A percentile compares a stretch with the other conserved stretches of the same genome.
Conservation (phyloP, 176 grass and related monocot genomes). For the Carex kokanica region DNA sequence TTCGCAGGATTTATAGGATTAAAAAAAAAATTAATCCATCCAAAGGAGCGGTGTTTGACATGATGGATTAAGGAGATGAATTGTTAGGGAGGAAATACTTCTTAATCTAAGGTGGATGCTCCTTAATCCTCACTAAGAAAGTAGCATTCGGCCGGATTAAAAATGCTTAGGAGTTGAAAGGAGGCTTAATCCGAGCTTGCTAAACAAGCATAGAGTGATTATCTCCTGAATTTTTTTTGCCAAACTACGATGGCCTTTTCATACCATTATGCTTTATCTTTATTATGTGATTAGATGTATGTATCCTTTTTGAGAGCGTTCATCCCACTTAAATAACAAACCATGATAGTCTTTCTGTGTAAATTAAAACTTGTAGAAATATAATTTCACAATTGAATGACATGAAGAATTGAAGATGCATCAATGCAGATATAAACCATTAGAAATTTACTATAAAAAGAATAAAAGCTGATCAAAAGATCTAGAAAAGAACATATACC, state of each 20-base stretch:
- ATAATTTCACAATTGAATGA: background rate
- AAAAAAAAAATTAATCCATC: no score
- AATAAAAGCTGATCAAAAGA: background rate
- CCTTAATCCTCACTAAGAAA: no score
- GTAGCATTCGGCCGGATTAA: no score
- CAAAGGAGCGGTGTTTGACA: no score
- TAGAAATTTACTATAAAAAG: background rate
- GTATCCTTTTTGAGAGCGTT: background rate
- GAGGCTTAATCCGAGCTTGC: no score
- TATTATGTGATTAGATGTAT: background rate
- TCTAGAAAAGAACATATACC: background rate
- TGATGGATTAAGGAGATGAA: no score
- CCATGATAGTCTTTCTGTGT: background rate
- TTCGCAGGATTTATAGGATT: background rate
- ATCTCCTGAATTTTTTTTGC: background rate
- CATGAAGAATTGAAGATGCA: background rate
- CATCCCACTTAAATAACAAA: background rate
- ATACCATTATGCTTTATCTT: background rate
- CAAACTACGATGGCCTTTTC: background rate
- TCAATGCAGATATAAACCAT: background rate
- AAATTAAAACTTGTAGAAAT: background rate
- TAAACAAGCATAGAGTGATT: background rate
- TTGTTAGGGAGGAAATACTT: no score
- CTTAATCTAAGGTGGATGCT: no score
- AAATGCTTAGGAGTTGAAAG: no score